These are phyloP conservation scores for Cercophora scortea DNA, from an alignment of 495 filamentous ascomycete genomes.

Conservation along the genomic window DNA sequence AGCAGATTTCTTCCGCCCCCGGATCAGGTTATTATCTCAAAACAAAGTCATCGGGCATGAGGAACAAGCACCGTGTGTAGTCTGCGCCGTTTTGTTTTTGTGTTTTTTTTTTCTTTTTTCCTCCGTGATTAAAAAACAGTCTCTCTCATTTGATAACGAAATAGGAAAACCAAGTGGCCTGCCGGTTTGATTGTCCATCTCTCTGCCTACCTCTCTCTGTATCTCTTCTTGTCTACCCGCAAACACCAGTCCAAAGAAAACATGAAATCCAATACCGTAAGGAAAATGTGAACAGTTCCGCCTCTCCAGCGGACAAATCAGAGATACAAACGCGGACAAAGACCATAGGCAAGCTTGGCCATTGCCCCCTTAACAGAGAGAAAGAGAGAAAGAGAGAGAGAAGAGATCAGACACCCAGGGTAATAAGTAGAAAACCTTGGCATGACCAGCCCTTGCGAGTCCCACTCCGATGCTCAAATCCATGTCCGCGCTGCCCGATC, in stretches of 20 bases:
- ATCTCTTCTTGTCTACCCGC: conserved; percentile 5
- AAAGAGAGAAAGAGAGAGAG: neutral
- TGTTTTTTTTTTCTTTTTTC: neutral
- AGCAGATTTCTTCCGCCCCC: no score
- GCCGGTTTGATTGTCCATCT: conserved; percentile 7
- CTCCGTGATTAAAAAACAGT: neutral
- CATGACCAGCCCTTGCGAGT: neutral
- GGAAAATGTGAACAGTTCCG: neutral
- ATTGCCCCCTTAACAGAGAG: neutral
- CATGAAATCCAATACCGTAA: neutral
- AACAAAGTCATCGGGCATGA: no score
- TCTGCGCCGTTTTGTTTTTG: neutral
- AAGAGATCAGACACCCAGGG: neutral
- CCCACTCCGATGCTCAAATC: neutral
- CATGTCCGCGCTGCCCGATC: neutral
- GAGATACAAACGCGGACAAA: no score
- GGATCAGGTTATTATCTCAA: no score
- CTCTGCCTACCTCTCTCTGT: neutral
- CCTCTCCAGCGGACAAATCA: no score
- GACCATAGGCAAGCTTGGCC: no score
- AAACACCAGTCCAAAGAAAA: neutral
- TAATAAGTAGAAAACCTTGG: neutral
- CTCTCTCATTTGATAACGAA: neutral
- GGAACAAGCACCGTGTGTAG: no score
- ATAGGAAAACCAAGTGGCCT: conserved; percentile 7